Percentiles rank a stretch among this genome's conserved stretches.
Evolutionary conservation across 176 grass and related monocot genomes (phyloP).

Genomic region (Guadua angustifolia): DNA sequence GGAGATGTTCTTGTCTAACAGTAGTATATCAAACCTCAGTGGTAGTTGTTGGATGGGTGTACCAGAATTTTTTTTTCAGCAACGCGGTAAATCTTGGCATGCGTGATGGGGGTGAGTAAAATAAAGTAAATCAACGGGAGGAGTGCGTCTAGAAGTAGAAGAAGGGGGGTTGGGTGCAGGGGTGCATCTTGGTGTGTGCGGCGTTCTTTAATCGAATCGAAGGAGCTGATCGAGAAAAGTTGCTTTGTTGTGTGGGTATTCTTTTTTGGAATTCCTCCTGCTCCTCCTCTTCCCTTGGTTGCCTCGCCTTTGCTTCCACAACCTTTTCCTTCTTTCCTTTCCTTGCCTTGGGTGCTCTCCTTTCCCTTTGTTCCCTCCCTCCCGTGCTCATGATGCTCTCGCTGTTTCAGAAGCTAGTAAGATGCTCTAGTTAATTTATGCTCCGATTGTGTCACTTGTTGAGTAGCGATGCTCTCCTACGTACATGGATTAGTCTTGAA

Average conservation of each 20-base stretch:
- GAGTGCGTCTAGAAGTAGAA: background rate
- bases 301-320: background rate
- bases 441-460: background rate
- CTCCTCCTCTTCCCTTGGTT: background rate
- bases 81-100: background rate
- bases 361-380: constrained; percentile 30
- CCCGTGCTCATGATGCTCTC: background rate
- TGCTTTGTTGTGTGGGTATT: constrained; percentile 44
- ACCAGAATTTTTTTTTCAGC: background rate
- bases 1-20: background rate
- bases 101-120: background rate
- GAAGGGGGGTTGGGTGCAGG: background rate
- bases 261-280: background rate
- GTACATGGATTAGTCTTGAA: too few species aligned
- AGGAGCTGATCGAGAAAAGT: constrained; percentile 29
- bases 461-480: too few species aligned
- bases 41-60: background rate
- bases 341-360: constrained; percentile 30
- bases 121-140: background rate
- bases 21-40: background rate
- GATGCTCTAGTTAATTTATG: background rate
- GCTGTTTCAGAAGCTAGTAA: background rate
- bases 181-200: constrained; percentile 35
- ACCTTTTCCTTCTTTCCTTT: background rate
- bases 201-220: constrained; percentile 28